Conservation (phyloP, 768 basidiomycete species). For the Lactifluus hygrophoroides region DNA sequence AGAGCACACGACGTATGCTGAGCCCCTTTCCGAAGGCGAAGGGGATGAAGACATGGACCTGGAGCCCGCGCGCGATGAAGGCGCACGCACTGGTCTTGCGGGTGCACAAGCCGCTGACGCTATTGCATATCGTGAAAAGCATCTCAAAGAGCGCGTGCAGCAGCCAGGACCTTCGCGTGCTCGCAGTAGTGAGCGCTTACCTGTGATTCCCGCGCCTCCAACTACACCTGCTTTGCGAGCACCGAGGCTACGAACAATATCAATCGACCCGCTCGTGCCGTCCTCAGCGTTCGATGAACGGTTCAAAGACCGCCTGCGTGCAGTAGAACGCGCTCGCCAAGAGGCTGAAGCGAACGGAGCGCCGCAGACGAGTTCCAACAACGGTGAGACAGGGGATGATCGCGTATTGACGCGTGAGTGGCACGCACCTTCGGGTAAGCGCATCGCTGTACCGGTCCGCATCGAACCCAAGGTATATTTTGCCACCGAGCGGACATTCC, state of each 20-base stretch:
- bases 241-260: slow-evolving; percentile 30
- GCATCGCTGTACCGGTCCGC: slow-evolving; percentile 88
- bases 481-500: slow-evolving; percentile 88
- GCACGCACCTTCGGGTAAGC: slow-evolving; percentile 78
- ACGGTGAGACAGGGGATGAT: slow-evolving; percentile 31
- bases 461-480: slow-evolving; percentile 99
- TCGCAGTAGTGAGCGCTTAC: slow-evolving; percentile 28
- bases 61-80: slow-evolving; percentile 71
- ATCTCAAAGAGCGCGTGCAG: slow-evolving; percentile 42
- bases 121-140: slow-evolving; percentile 75
- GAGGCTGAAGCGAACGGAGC: slow-evolving; percentile 31
- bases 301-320: slow-evolving; percentile 54
- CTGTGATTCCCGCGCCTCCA: slow-evolving; percentile 29
- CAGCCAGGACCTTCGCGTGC: slow-evolving; percentile 25
- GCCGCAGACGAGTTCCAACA: slow-evolving; percentile 20
- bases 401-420: slow-evolving; percentile 57
- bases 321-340: slow-evolving; percentile 36
- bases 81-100: slow-evolving; percentile 67
- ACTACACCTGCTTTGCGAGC: slow-evolving; percentile 21
- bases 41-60: slow-evolving; percentile 70
- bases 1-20: slow-evolving; percentile 46
- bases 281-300: slow-evolving; percentile 80
- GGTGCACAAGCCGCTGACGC: slow-evolving; percentile 74
- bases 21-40: slow-evolving; percentile 94
- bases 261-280: slow-evolving; percentile 82